Evolutionary conservation across 768 basidiomycete species (phyloP).

Genomic region (Calvatia gigantea): DNA sequence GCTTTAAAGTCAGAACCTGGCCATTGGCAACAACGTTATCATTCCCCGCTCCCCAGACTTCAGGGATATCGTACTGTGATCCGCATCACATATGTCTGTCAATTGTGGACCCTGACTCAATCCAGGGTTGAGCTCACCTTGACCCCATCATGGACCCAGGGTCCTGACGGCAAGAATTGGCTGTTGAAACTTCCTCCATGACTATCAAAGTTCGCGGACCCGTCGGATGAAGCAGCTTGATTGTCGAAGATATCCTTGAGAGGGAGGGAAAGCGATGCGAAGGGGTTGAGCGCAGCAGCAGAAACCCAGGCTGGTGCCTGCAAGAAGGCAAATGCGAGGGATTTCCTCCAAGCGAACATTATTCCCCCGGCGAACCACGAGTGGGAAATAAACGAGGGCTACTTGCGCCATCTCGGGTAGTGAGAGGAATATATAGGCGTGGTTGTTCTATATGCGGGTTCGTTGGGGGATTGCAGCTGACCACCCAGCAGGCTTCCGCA

Average conservation of each 20-base stretch:
- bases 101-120: not conserved
- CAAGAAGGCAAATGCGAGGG: not conserved
- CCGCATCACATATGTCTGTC: not conserved
- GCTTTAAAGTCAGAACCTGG: slow-evolving; percentile 32
- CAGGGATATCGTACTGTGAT: slow-evolving; percentile 38
- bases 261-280: slow-evolving; percentile 25
- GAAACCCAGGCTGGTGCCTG: not conserved
- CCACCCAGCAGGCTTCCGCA: not conserved
- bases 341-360: not conserved
- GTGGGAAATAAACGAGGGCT: not conserved
- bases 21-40: slow-evolving; percentile 45
- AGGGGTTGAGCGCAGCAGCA: not conserved
- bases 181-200: slow-evolving; percentile 36
- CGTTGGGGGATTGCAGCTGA: not conserved
- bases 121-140: slow-evolving; percentile 22
- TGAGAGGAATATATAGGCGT: not conserved
- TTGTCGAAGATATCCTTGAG: slow-evolving; percentile 34
- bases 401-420: not conserved
- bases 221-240: slow-evolving; percentile 38
- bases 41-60: slow-evolving; percentile 31
- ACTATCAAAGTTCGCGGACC: slow-evolving; percentile 38
- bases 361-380: not conserved
- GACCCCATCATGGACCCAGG: slow-evolving; percentile 36
- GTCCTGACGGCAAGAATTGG: slow-evolving; percentile 35
- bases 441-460: not conserved